Conservation (phyloP, 2,329 filamentous ascomycete genomes). For the Aspergillus eucalypticola region DNA sequence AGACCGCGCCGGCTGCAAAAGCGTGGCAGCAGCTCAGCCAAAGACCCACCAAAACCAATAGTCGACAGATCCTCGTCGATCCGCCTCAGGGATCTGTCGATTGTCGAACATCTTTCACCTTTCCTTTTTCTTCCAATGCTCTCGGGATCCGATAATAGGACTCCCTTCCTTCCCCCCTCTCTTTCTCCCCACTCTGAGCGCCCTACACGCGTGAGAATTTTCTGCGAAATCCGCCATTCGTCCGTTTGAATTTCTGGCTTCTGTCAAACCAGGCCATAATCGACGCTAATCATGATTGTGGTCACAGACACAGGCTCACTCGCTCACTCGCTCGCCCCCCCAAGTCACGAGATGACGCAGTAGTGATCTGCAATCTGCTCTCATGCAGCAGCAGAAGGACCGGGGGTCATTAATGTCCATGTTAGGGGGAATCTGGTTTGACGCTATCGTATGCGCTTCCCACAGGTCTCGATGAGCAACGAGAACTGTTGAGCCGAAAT, state of each 20-base stretch:
- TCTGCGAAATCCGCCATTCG: slow-evolving; percentile 10
- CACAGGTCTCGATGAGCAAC: slow-evolving; percentile 12
- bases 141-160: neutral
- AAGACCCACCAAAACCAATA: slow-evolving; percentile 40
- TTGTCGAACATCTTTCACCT: slow-evolving; percentile 21
- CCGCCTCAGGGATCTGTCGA: slow-evolving; percentile 32
- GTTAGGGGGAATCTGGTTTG: slow-evolving; percentile 19
- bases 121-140: slow-evolving; percentile 14
- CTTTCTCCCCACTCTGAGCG: neutral
- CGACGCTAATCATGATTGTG: slow-evolving; percentile 18
- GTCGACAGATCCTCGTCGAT: slow-evolving; percentile 42
- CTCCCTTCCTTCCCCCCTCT: neutral
- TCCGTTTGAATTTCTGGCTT: slow-evolving; percentile 15
- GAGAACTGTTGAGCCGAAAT: slow-evolving; percentile 15
- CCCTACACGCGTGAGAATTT: neutral
- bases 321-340: neutral
- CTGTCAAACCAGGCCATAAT: slow-evolving; percentile 13
- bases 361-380: slow-evolving; percentile 16
- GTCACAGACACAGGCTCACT: slow-evolving; percentile 14
- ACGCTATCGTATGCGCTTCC: slow-evolving; percentile 20
- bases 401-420: slow-evolving; percentile 10
- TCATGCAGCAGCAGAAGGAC: slow-evolving; percentile 18
- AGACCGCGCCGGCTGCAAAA: slow-evolving; percentile 14
- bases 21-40: slow-evolving; percentile 32
- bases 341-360: slow-evolving; percentile 26